These are phyloP conservation scores for Trichocomaceae sp. DNA, from an alignment of 2,329 filamentous ascomycete genomes.

Conservation along the genomic window DNA sequence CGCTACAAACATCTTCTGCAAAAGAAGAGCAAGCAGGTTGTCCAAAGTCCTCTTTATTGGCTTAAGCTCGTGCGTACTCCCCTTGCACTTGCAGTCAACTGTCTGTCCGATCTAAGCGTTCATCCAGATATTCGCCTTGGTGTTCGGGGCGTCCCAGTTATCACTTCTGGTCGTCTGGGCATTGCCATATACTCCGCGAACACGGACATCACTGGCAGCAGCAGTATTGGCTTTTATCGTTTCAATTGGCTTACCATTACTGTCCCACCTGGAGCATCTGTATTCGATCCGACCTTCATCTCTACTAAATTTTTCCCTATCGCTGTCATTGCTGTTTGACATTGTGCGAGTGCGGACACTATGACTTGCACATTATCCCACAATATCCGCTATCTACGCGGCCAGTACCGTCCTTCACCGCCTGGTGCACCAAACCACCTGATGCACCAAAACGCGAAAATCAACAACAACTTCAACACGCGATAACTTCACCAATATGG, in stretches of 20 bases:
- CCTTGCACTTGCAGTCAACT: neutral
- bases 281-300: constrained; percentile 6
- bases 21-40: constrained; percentile 2
- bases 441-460: neutral
- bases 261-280: constrained; percentile 6
- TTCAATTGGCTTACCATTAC: neutral
- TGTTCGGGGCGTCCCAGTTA: neutral
- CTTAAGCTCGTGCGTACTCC: neutral
- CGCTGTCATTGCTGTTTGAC: constrained; percentile 5
- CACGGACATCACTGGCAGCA: neutral
- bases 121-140: neutral
- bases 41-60: neutral
- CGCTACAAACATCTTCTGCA: neutral
- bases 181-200: constrained; percentile 5
- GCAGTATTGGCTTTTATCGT: constrained; percentile 2
- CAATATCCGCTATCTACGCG: constrained; percentile 4
- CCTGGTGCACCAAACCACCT: neutral
- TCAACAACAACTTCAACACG: neutral
- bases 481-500: neutral
- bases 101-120: neutral
- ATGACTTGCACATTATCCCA: constrained; percentile 1
- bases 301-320: constrained; percentile 5
- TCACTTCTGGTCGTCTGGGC: neutral
- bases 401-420: too few species aligned
- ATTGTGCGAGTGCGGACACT: constrained; percentile 6